These are phyloP conservation scores for Lindgomyces ingoldianus DNA, from an alignment of 495 filamentous ascomycete species.

Conservation along the genomic window DNA sequence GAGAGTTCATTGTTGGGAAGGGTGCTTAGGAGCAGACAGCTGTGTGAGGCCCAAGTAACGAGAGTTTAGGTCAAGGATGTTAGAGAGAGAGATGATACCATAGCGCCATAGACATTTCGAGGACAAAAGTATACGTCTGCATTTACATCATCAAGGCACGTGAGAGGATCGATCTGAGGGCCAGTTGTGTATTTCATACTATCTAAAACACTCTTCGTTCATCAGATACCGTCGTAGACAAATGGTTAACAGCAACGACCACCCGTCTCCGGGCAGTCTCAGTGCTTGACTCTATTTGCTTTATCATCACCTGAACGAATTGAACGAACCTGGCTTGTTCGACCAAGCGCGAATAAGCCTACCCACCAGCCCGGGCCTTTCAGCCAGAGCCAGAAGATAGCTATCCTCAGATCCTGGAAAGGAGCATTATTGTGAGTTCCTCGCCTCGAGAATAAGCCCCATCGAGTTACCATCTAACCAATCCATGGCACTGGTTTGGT, in stretches of 20 bases:
- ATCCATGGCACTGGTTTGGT: conserved; percentile 16
- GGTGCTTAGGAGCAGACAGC: conserved; percentile 6
- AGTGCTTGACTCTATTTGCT: conserved; percentile 99
- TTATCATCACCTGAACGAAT: conserved; percentile 88
- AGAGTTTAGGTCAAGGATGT: neutral
- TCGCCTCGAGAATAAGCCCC: conserved; percentile 99
- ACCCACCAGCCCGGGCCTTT: conserved; percentile 30
- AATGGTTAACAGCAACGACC: conserved; percentile 72
- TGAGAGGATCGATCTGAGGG: no score
- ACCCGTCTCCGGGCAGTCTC: conserved; percentile 60
- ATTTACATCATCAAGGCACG: no score
- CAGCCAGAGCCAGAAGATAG: conserved; percentile 19
- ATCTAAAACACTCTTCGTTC: conserved; percentile 50
- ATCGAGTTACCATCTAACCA: conserved; percentile 82
- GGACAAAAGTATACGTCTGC: no score
- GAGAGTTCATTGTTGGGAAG: conserved; percentile 53
- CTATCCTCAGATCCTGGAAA: conserved; percentile 56
- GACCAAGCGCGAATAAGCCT: conserved; percentile 59
- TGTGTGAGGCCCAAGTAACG: neutral
- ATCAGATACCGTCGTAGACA: conserved; percentile 87
- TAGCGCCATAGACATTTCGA: no score
- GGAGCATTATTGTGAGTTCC: conserved; percentile 55
- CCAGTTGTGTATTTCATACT: no score
- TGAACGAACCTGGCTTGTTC: conserved; percentile 61
- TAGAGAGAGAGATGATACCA: conserved; percentile 17